Evolutionary conservation across 2,329 filamentous ascomycete species (phyloP).

Genomic region (Ilyonectria destructans): DNA sequence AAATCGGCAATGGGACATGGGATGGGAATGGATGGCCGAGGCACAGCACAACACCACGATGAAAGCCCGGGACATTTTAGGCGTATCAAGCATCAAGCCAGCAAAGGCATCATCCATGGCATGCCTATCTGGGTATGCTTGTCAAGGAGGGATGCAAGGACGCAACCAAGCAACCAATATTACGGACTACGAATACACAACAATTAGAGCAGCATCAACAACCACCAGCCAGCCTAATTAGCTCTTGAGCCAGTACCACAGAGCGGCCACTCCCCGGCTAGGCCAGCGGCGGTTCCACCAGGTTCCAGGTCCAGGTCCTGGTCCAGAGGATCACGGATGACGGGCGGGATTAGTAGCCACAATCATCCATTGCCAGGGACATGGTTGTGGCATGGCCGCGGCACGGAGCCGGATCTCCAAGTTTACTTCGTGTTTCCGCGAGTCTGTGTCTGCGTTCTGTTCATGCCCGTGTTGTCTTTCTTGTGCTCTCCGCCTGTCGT

Average conservation of each 20-base stretch:
- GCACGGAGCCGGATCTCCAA: background rate
- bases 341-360: constrained; percentile 6
- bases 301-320: constrained; percentile 7
- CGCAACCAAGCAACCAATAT: background rate
- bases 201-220: background rate
- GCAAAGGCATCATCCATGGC: background rate
- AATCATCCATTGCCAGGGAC: background rate
- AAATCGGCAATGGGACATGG: background rate
- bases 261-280: background rate
- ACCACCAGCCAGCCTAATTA: background rate
- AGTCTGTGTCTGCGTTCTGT: background rate
- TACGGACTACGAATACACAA: background rate
- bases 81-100: background rate
- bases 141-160: too few relatives aligned
- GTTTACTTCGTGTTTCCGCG: background rate
- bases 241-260: background rate
- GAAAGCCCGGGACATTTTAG: too few relatives aligned
- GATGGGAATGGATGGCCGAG: background rate
- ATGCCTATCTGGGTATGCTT: too few relatives aligned
- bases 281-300: background rate
- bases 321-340: background rate
- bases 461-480: background rate
- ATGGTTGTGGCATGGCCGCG: background rate
- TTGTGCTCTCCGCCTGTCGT: background rate
- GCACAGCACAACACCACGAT: too few relatives aligned